Conservation (phyloP, 2,329 filamentous ascomycete species). For the Colletotrichum endophyticum region DNA sequence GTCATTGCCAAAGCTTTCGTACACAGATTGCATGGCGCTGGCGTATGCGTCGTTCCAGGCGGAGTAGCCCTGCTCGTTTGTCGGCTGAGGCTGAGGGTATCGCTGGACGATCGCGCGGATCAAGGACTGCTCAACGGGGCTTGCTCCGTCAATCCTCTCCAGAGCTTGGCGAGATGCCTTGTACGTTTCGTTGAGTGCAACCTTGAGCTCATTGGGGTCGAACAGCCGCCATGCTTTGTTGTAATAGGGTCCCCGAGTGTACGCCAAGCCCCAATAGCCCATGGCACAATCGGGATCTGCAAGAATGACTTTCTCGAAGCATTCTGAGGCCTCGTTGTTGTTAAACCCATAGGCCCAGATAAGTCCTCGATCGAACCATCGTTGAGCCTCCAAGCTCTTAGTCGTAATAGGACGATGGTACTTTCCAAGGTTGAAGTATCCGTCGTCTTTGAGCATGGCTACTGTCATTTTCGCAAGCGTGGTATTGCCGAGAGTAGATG, state of each 20-base stretch:
- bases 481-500: not conserved
- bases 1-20: not conserved
- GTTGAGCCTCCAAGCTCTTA: constrained; percentile 44
- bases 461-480: not conserved
- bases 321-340: constrained; percentile 58
- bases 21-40: constrained; percentile 22
- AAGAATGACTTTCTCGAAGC: constrained; percentile 50
- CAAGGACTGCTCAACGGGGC: constrained; percentile 13
- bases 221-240: constrained; percentile 28
- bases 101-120: constrained; percentile 20
- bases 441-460: not conserved
- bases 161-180: constrained; percentile 12
- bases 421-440: constrained; percentile 47
- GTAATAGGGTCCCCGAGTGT: constrained; percentile 61
- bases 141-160: not conserved
- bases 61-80: not conserved
- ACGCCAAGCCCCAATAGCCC: constrained; percentile 60
- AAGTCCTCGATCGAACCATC: constrained; percentile 64
- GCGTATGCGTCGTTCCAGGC: constrained; percentile 21
- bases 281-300: constrained; percentile 49
- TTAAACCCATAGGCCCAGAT: constrained; percentile 67
- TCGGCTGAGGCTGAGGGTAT: constrained; percentile 6
- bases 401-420: constrained; percentile 52
- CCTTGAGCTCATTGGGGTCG: constrained; percentile 19
- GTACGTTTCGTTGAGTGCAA: constrained; percentile 2